These are phyloP conservation scores for Xylaria sp. DNA, from an alignment of 2,329 filamentous ascomycete species.

Conservation along the genomic window DNA sequence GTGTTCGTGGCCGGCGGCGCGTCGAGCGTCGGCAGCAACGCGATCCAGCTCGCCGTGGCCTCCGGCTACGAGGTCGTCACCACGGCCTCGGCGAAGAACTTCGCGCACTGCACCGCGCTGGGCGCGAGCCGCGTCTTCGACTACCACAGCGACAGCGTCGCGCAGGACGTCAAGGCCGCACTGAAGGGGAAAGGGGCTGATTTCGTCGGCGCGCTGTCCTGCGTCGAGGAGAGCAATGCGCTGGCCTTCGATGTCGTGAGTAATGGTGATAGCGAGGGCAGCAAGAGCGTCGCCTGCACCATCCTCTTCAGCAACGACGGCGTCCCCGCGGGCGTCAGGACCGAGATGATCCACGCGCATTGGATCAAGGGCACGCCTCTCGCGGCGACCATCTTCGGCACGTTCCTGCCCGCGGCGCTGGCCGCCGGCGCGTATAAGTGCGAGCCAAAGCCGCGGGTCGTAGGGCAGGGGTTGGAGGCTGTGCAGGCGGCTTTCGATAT, in stretches of 20 bases:
- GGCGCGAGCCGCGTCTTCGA: slow-evolving; percentile 59
- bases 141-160: slow-evolving; percentile 50
- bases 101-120: slow-evolving; percentile 52
- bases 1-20: slow-evolving; percentile 62
- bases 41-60: slow-evolving; percentile 58
- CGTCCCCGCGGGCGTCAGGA: slow-evolving; percentile 28
- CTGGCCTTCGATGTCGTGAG: slow-evolving; percentile 40
- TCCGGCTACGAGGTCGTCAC: slow-evolving; percentile 58
- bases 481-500: slow-evolving; percentile 48
- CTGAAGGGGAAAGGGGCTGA: slow-evolving; percentile 39
- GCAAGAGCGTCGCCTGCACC: slow-evolving; percentile 42
- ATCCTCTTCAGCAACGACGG: slow-evolving; percentile 17
- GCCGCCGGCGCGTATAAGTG: slow-evolving; percentile 41
- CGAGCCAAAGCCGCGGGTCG: slow-evolving; percentile 46
- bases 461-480: slow-evolving; percentile 47
- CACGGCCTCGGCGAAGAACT: slow-evolving; percentile 55
- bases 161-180: slow-evolving; percentile 46
- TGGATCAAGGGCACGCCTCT: slow-evolving; percentile 44
- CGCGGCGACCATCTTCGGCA: slow-evolving; percentile 40
- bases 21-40: slow-evolving; percentile 57
- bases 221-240: slow-evolving; percentile 32
- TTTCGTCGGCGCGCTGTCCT: slow-evolving; percentile 41
- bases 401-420: slow-evolving; percentile 47
- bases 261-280: slow-evolving; percentile 31
- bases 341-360: slow-evolving; percentile 42